phyloP scores from a whole-genome alignment of 441 rosid genomes.

The Jatropha podagrica region DNA sequence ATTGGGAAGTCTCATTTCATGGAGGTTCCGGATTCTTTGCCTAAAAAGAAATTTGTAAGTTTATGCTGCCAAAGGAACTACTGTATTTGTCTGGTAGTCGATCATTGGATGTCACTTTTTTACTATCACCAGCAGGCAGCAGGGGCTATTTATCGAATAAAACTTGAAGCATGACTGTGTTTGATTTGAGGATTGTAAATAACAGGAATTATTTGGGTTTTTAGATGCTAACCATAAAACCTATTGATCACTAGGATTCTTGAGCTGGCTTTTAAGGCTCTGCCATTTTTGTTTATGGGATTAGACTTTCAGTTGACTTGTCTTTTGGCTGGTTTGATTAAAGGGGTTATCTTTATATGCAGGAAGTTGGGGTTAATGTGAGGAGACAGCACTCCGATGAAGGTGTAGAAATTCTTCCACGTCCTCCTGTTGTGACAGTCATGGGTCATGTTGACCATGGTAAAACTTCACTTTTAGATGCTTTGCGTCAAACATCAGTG shows the following conservation, averaged over 20 bases:
- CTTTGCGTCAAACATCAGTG: conserved; percentile 77
- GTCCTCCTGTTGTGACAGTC: conserved; percentile 79
- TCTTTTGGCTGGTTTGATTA: conserved; percentile 17
- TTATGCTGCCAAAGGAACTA: background rate
- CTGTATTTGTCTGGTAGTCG: background rate
- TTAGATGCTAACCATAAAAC: background rate
- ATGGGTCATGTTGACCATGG: conserved; percentile 99
- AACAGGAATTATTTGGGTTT: background rate
- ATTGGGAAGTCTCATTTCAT: background rate
- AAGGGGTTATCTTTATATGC: conserved; percentile 19
- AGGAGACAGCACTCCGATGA: conserved; percentile 70
- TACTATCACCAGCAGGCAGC: background rate
- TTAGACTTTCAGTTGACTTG: background rate
- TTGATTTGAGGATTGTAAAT: background rate
- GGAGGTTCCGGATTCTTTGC: background rate
- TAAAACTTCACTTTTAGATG: conserved; percentile 89
- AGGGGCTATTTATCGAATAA: background rate
- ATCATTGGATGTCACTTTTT: background rate
- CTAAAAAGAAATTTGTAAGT: background rate
- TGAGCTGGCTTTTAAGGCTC: background rate
- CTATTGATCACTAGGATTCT: background rate
- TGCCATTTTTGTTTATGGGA: background rate
- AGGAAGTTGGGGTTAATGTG: conserved; percentile 79
- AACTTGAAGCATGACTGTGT: background rate
- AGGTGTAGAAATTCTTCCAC: conserved; percentile 61